Base-by-base conservation (phyloP, 768 basidiomycete species). In the Boletus rubroflammeus region DNA sequence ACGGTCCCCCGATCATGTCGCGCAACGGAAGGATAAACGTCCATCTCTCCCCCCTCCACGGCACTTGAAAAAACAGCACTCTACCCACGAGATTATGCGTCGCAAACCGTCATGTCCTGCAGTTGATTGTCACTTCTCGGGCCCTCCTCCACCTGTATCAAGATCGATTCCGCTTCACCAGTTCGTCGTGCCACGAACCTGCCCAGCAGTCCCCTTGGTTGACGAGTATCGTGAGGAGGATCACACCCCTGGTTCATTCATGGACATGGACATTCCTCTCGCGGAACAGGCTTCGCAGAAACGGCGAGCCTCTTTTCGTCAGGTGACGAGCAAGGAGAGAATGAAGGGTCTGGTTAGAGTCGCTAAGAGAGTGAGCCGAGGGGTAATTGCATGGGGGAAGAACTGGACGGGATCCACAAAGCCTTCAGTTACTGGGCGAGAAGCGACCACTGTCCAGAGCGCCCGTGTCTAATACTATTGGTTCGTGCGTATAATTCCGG, bases 241-340 rank as follows among this genome's bases (percentile, higher is more conserved):
- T 34, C 49, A 5, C 14, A 59, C 50, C 2, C 55, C 65, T 3
- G 44, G 48, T 21, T 70, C 69, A 2, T 70, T 70, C 55, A 72
- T 70, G 68, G 69, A 70, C 28, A 70, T 70, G 69, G 71, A 72
- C 25, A 54, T 66, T 51, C 55, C 63, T 28, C 57, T 43, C 17
- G 3, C 28, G n/a, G 50, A 46, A 10, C 48, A 50, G 39, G 40
- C 49, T 21, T 43, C 40, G 34, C 46, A 38, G 23, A 56, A 64
- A 34, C 60, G 39, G 28, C 60, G 47, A 31, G 6, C 31, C 11
- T 59, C 69, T 47, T 29, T 56, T 36, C 59, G 55, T 43, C 56
- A 38, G 19, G 31, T 44, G 29, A 39, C 48, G 21, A 50, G 49
- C 51, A 62, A 54, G 14, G 58, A 51, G 29, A 65, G 58, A 43